Conservation (phyloP, 2,329 filamentous ascomycete species). For the Alternaria triticina region DNA sequence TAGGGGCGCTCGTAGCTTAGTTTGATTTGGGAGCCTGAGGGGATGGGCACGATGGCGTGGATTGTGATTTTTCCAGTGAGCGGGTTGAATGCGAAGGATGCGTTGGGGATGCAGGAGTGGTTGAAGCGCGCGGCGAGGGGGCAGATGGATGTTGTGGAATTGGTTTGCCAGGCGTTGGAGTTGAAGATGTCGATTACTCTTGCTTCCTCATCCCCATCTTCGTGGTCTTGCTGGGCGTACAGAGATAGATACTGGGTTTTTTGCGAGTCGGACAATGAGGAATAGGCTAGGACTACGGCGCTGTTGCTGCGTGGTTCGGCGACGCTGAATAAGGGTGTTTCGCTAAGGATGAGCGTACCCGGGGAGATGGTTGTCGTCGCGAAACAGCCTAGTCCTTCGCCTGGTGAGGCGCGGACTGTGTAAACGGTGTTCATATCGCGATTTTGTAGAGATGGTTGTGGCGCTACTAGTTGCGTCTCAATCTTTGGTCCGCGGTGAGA, state of each 20-base stretch:
- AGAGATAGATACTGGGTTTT: constrained; percentile 22
- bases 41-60: constrained; percentile 38
- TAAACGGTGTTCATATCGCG: constrained; percentile 19
- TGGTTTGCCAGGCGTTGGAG: constrained; percentile 28
- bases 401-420: constrained; percentile 28
- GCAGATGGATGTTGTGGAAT: constrained; percentile 32
- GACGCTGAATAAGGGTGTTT: constrained; percentile 44
- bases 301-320: constrained; percentile 29
- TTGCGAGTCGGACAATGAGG: constrained; percentile 3
- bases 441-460: not conserved
- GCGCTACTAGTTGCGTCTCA: not conserved
- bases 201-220: not conserved
- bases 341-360: constrained; percentile 47
- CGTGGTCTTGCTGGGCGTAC: constrained; percentile 10
- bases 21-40: constrained; percentile 37
- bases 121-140: constrained; percentile 43
- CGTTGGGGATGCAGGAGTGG: constrained; percentile 45
- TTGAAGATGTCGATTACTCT: constrained; percentile 29
- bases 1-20: constrained; percentile 39
- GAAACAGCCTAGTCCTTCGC: constrained; percentile 49
- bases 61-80: constrained; percentile 18
- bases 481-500: not conserved
- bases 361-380: constrained; percentile 34
- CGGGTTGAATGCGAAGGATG: constrained; percentile 36
- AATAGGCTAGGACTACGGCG: constrained; percentile 19